A percentile compares a stretch with the other conserved stretches of the same genome.
These are phyloP conservation scores for Cytospora piceicola DNA, from an alignment of 2,329 filamentous ascomycete genomes.

Conservation along the genomic window DNA sequence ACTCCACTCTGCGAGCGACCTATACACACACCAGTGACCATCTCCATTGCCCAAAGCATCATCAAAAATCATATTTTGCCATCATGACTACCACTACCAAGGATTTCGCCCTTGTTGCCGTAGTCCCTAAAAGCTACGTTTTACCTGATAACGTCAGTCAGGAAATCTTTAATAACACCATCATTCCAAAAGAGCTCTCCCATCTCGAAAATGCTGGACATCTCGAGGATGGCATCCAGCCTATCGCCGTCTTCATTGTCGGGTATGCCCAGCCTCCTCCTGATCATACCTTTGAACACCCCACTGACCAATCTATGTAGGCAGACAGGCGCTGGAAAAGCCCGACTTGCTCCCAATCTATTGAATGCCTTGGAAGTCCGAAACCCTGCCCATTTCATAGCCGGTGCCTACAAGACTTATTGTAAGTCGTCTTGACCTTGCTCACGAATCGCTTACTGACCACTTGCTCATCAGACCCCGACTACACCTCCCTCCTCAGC, in stretches of 20 bases:
- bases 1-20: neutral
- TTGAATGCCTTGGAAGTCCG: slow-evolving; percentile 35
- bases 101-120: neutral
- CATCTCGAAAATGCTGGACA: slow-evolving; percentile 26
- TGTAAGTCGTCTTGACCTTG: slow-evolving; percentile 29
- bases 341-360: slow-evolving; percentile 47
- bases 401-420: slow-evolving; percentile 54
- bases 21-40: neutral
- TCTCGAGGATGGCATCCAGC: slow-evolving; percentile 31
- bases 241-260: slow-evolving; percentile 48
- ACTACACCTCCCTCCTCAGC: slow-evolving; percentile 41
- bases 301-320: neutral
- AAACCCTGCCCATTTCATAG: slow-evolving; percentile 47
- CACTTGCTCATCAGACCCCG: slow-evolving; percentile 38
- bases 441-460: neutral
- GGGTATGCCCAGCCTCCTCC: slow-evolving; percentile 35
- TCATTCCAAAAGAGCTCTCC: slow-evolving; percentile 41
- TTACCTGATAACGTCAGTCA: neutral
- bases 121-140: neutral
- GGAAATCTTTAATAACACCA: slow-evolving; percentile 31
- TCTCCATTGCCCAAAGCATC: neutral
- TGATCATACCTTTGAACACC: neutral
- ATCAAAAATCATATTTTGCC: neutral
- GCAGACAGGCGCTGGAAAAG: slow-evolving; percentile 55
- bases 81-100: slow-evolving; percentile 1